Evolutionary conservation across 352 stramenopile species (phyloP).

Genomic region (Pythium folliculosum): DNA sequence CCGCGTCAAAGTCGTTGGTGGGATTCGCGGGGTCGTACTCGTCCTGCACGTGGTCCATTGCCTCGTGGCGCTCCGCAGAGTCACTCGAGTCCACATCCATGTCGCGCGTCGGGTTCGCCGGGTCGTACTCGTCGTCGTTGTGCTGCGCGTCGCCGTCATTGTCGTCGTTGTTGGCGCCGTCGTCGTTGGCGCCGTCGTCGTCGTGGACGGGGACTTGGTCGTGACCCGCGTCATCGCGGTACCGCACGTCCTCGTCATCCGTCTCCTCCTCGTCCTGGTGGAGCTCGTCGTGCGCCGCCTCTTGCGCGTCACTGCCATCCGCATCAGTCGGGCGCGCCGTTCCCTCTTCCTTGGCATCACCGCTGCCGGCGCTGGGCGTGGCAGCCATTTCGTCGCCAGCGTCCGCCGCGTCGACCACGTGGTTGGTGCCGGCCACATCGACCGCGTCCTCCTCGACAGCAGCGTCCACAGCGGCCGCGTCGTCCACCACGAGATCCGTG

Average conservation of each 20-base stretch:
- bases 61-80: neutral
- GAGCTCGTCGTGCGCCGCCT: neutral
- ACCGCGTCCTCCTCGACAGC: neutral
- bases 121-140: conserved; percentile 36
- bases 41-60: conserved; percentile 11
- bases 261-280: neutral
- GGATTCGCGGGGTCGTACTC: conserved; percentile 33
- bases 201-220: neutral
- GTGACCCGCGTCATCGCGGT: neutral
- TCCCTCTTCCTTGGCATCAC: too few relatives aligned
- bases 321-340: neutral
- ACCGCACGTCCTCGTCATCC: conserved; percentile 8
- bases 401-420: neutral
- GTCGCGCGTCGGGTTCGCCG: conserved; percentile 28
- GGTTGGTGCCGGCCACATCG: neutral
- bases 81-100: conserved; percentile 21
- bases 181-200: neutral
- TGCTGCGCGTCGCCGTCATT: conserved; percentile 7
- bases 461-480: neutral
- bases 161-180: neutral
- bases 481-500: too few relatives aligned
- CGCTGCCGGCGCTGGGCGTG: too few relatives aligned
- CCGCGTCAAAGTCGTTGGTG: conserved; percentile 1
- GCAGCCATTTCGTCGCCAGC: too few relatives aligned
- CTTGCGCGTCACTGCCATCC: neutral